These are phyloP conservation scores for Iberis pinnata DNA, from an alignment of 345 rosid genomes.

Conservation along the genomic window DNA sequence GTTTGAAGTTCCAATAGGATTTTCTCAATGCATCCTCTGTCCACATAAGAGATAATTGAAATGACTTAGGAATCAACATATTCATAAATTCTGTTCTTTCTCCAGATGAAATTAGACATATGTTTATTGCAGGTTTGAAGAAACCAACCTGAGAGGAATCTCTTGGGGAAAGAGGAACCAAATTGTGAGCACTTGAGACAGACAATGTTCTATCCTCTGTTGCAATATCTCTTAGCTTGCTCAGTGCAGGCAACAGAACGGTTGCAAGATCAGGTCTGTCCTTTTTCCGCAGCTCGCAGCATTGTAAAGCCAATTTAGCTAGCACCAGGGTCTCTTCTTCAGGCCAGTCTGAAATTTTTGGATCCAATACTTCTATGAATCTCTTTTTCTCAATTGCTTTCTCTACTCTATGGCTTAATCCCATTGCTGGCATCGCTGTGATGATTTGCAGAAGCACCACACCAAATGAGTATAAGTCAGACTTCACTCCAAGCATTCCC, in stretches of 20 bases:
- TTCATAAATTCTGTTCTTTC: not conserved
- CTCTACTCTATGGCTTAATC: constrained; percentile 51
- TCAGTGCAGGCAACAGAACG: constrained; percentile 56
- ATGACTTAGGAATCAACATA: constrained; percentile 9
- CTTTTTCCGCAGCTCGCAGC: constrained; percentile 72
- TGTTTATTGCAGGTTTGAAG: constrained; percentile 7
- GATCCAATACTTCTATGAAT: constrained; percentile 55
- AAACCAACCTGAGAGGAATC: constrained; percentile 21
- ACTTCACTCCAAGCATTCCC: constrained; percentile 79
- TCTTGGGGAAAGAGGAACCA: constrained; percentile 17
- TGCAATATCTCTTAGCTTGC: constrained; percentile 42
- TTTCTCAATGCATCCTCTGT: constrained; percentile 18
- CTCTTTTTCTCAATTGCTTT: constrained; percentile 50
- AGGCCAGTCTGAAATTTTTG: constrained; percentile 67
- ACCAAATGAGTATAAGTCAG: constrained; percentile 73
- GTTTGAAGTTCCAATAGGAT: constrained; percentile 32
- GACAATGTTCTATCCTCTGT: constrained; percentile 14
- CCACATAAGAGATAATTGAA: constrained; percentile 15
- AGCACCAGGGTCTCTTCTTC: constrained; percentile 47
- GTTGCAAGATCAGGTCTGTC: constrained; percentile 74
- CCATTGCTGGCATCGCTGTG: constrained; percentile 67
- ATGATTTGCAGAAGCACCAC: constrained; percentile 70
- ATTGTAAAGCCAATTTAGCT: constrained; percentile 59
- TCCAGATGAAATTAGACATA: constrained; percentile 4
- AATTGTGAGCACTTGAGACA: constrained; percentile 15